A percentile compares a stretch with the other conserved stretches of the same genome.
phyloP scores from a whole-genome alignment of 306 rosid genomes.

The Glycine soja region DNA sequence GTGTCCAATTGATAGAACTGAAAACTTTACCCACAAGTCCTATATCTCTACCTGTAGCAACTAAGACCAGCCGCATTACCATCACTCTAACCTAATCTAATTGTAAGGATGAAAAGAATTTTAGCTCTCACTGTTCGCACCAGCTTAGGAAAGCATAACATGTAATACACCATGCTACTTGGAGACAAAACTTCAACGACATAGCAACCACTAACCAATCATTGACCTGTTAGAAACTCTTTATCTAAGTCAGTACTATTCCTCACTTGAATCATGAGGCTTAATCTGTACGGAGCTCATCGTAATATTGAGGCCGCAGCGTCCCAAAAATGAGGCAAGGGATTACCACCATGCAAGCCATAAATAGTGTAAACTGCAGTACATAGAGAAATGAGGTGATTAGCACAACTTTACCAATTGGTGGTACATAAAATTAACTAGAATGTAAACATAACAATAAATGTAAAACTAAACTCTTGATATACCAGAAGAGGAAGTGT shows the following conservation, averaged over 20 bases:
- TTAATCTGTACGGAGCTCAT: slow-evolving; percentile 85
- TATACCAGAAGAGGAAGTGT: slow-evolving; percentile 96
- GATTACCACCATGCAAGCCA: slow-evolving; percentile 92
- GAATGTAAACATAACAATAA: slow-evolving; percentile 5
- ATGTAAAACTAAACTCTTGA: slow-evolving; percentile 31
- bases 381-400: slow-evolving; percentile 44
- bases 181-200: slow-evolving; percentile 53
- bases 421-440: slow-evolving; percentile 20
- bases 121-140: slow-evolving; percentile 48
- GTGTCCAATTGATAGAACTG: slow-evolving; percentile 33
- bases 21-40: slow-evolving; percentile 43
- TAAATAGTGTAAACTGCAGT: slow-evolving; percentile 95
- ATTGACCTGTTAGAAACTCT: slow-evolving; percentile 63
- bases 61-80: slow-evolving; percentile 41
- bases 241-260: slow-evolving; percentile 65
- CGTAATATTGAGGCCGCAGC: slow-evolving; percentile 66
- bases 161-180: slow-evolving; percentile 49
- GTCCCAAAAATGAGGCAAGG: slow-evolving; percentile 79
- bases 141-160: slow-evolving; percentile 45
- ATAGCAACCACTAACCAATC: slow-evolving; percentile 47
- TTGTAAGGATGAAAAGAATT: slow-evolving; percentile 45
- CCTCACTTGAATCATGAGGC: slow-evolving; percentile 55
- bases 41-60: slow-evolving; percentile 44
- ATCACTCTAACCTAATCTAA: slow-evolving; percentile 39
- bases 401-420: slow-evolving; percentile 32